Evolutionary conservation across 2,329 filamentous ascomycete genomes (phyloP), one percentile per base, ranked within the genome.

Genomic region (Calonectria naviculata): DNA sequence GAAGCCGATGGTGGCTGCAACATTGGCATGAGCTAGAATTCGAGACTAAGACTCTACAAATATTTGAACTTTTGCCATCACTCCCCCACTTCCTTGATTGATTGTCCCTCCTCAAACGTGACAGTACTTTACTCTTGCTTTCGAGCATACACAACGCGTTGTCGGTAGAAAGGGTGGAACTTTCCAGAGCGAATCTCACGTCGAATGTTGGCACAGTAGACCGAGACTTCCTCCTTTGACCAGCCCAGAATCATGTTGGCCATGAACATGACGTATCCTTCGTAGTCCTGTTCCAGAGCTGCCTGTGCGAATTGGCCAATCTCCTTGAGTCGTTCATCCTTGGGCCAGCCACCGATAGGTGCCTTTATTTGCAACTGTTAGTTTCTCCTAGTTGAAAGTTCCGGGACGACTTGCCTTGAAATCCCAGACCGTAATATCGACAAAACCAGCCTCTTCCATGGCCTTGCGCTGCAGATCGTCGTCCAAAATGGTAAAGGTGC

Each of bases 1-100:
- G 29, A 54, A 21, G 5, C 83, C 81, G 2, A 84, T 87, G 80
- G 82, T 87, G 3, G 75, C 79, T 15, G 79, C 68, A n/a, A 73
- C 72, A 31, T 28, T 75, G 36, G 58, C 38, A 29, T 65, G 41
- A 42, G 5, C 19, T 19, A 19, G 34, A 17, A 38, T 26, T 58
- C n/a, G 10, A 58, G 31, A 38, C 38, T 58, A 24, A 34, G 17
- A 26, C n/a, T 38, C 26, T n/a, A 58, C 28, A 4, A 58, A 58
- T 17, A 24, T 6, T 36, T 24, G 34, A 24, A 1, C 29, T 19
- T 17, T 15, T 52, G 5, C 26, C n/a, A 13, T 36, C 5, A 38
- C 13, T 24, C 17, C 12, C 8, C 13, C 38, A 21, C 31, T 13
- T 5, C 24, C 19, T 10, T 19, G 13, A 38, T 36, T 38, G 13